phyloP scores from a whole-genome alignment of 345 rosid genomes.

The Hypericum androsaemum region DNA sequence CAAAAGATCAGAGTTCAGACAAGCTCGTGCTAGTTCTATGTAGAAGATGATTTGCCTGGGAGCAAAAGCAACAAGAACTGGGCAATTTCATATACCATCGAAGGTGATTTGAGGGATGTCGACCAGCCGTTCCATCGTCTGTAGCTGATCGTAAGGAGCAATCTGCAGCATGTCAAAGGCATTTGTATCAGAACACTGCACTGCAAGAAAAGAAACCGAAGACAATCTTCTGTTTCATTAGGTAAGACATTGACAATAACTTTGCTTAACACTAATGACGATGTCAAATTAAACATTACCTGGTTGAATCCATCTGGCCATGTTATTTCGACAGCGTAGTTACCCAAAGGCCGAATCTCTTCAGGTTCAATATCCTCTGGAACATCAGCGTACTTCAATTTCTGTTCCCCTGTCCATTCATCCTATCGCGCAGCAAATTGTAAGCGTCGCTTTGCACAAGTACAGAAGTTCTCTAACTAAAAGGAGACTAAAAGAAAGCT shows the following conservation, averaged over 20 bases:
- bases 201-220: too few relatives aligned
- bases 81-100: slow-evolving; percentile 7
- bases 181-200: too few relatives aligned
- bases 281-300: slow-evolving; percentile 29
- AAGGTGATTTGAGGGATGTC: slow-evolving; percentile 36
- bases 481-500: neutral
- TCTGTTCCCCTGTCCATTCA: slow-evolving; percentile 92
- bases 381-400: slow-evolving; percentile 56
- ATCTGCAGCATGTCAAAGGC: slow-evolving; percentile 36
- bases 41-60: neutral
- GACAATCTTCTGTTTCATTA: too few relatives aligned
- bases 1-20: neutral
- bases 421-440: slow-evolving; percentile 35
- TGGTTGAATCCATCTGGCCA: slow-evolving; percentile 96
- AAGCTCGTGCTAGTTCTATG: neutral
- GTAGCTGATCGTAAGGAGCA: slow-evolving; percentile 94
- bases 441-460: neutral
- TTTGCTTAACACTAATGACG: too few relatives aligned
- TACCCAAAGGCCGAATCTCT: slow-evolving; percentile 91
- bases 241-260: too few relatives aligned
- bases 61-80: neutral
- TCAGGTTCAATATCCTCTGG: slow-evolving; percentile 85
- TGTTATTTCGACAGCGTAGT: slow-evolving; percentile 87
- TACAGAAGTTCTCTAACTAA: neutral
- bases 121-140: slow-evolving; percentile 63